phyloP scores from a whole-genome alignment of 305 asterid species.

The Nicotiana rustica region DNA sequence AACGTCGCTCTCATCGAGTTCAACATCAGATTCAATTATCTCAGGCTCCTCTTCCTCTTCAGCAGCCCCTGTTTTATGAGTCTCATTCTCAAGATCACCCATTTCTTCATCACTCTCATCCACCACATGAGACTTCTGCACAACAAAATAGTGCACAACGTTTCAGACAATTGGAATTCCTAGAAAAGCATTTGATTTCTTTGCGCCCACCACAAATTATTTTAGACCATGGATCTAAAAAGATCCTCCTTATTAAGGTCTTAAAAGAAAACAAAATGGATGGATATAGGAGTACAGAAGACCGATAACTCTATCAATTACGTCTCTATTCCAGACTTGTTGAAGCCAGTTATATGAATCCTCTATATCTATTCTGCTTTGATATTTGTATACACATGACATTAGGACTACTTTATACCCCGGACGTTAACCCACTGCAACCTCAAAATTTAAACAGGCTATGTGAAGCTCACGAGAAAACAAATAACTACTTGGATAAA shows the following conservation, averaged over 20 bases:
- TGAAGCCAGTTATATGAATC: neutral
- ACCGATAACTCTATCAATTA: neutral
- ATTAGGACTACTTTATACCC: too few species aligned
- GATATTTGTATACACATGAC: neutral
- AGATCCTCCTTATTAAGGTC: neutral
- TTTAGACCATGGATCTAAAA: neutral
- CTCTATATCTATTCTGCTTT: neutral
- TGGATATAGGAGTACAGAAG: neutral
- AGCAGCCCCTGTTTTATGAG: constrained; percentile 40
- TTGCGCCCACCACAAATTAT: neutral
- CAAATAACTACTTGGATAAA: neutral
- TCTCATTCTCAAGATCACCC: constrained; percentile 54
- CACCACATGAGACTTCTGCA: constrained; percentile 63
- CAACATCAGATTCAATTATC: constrained; percentile 84
- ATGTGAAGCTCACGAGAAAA: neutral
- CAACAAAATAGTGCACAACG: neutral
- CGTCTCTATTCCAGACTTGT: neutral
- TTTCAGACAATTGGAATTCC: neutral
- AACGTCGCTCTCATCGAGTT: constrained; percentile 76
- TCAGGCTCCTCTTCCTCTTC: constrained; percentile 80
- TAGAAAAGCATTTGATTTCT: neutral
- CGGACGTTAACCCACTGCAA: too few species aligned
- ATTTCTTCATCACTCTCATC: constrained; percentile 85
- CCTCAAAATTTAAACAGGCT: too few species aligned
- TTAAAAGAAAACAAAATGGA: neutral